These are phyloP conservation scores for Serendipita sp. DNA, from an alignment of 768 basidiomycete species.

Conservation along the genomic window DNA sequence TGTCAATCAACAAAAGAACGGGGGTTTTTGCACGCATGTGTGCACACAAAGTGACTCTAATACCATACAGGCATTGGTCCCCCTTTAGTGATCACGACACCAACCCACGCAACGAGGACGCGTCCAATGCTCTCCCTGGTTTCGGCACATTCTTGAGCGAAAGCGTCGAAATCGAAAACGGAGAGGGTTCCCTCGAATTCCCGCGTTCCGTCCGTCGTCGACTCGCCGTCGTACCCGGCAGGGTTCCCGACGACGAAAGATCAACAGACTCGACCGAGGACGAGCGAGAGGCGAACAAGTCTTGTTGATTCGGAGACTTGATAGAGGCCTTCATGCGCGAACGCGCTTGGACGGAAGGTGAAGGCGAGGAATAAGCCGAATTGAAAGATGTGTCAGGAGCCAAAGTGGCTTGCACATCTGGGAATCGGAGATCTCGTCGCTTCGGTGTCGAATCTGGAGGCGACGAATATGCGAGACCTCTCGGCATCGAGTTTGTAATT, in stretches of 20 bases:
- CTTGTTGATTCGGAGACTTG: not conserved
- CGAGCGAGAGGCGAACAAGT: not conserved
- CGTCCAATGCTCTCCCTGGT: not conserved
- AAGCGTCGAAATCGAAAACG: not conserved
- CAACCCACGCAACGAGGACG: not conserved
- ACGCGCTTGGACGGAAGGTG: constrained; percentile 6
- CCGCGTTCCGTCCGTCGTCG: not conserved
- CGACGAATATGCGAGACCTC: not conserved
- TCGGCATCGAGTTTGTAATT: not conserved
- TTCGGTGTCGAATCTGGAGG: not conserved
- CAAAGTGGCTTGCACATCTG: not conserved
- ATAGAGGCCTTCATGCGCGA: not conserved
- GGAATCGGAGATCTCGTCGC: not conserved
- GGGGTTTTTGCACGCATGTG: no score
- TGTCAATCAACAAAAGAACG: no score
- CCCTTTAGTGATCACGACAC: not conserved
- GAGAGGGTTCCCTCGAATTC: not conserved
- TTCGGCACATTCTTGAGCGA: constrained; percentile 4
- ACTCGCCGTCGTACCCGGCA: not conserved
- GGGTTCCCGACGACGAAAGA: not conserved
- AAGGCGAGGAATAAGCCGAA: not conserved
- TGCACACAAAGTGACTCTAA: no score
- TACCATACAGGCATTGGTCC: no score
- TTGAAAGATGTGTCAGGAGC: not conserved
- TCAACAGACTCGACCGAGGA: not conserved